These are phyloP conservation scores for Pseudocercospora fijiensis DNA, from an alignment of 2,329 filamentous ascomycete genomes.

Conservation along the genomic window DNA sequence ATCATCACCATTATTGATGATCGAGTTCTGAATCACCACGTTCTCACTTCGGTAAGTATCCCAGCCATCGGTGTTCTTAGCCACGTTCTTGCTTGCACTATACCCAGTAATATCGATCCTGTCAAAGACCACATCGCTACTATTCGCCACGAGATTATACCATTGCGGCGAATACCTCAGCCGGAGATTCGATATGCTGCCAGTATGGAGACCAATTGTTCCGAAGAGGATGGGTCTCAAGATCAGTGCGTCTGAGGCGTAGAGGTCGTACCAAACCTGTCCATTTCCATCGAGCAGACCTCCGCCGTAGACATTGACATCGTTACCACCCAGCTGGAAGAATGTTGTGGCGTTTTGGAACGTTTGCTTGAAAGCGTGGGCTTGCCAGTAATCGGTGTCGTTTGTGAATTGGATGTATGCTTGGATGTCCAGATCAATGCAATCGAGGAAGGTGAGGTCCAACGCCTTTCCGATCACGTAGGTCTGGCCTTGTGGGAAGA, in stretches of 20 bases:
- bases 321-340: slow-evolving; percentile 64
- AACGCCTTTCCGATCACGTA: slow-evolving; percentile 65
- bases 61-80: slow-evolving; percentile 57
- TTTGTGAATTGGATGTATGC: slow-evolving; percentile 63
- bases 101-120: slow-evolving; percentile 61
- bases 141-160: slow-evolving; percentile 67
- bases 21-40: slow-evolving; percentile 66
- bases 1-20: slow-evolving; percentile 66
- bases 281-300: slow-evolving; percentile 64
- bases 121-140: slow-evolving; percentile 62
- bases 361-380: slow-evolving; percentile 60
- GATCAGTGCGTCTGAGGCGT: slow-evolving; percentile 57
- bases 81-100: slow-evolving; percentile 53
- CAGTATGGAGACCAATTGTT: slow-evolving; percentile 57
- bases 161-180: slow-evolving; percentile 62
- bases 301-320: slow-evolving; percentile 67
- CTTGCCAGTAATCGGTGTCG: slow-evolving; percentile 68
- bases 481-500: slow-evolving; percentile 55
- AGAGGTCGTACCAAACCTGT: slow-evolving; percentile 64
- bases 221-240: slow-evolving; percentile 60
- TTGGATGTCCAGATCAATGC: slow-evolving; percentile 64
- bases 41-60: slow-evolving; percentile 55
- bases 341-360: slow-evolving; percentile 69
- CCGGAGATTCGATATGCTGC: slow-evolving; percentile 59
- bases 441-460: slow-evolving; percentile 63